Conservation (phyloP, 805 yeast species). For the Yueomyces sinensis region DNA sequence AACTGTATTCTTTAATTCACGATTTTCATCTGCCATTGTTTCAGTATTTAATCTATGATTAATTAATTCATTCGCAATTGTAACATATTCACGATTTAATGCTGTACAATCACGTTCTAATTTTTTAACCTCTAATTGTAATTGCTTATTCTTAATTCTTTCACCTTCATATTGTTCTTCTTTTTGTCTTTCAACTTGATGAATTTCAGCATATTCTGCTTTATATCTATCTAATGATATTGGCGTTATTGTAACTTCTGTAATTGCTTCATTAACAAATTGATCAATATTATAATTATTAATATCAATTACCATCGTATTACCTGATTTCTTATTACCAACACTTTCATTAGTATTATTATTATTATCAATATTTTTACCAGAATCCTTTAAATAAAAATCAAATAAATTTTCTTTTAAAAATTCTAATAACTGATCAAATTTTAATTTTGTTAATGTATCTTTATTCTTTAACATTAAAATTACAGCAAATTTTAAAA, state of each 20-base stretch:
- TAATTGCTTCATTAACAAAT: slow-evolving; percentile 66
- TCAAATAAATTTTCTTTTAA: slow-evolving; percentile 72
- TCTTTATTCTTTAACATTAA: slow-evolving; percentile 59
- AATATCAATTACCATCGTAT: slow-evolving; percentile 7
- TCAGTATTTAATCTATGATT: slow-evolving; percentile 65
- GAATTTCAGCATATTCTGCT: slow-evolving; percentile 65
- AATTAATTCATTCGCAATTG: slow-evolving; percentile 78
- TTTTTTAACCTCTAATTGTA: slow-evolving; percentile 59
- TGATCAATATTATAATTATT: slow-evolving; percentile 50
- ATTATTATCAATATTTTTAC: slow-evolving; percentile 11
- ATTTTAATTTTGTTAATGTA: slow-evolving; percentile 43
- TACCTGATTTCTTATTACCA: slow-evolving; percentile 1
- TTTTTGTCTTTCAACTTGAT: slow-evolving; percentile 50
- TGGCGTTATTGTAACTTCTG: slow-evolving; percentile 55
- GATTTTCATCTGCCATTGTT: slow-evolving; percentile 61
- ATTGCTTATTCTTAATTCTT: slow-evolving; percentile 52
- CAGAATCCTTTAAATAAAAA: slow-evolving; percentile 36
- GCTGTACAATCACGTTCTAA: slow-evolving; percentile 57
- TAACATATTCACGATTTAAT: slow-evolving; percentile 72
- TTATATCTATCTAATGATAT: slow-evolving; percentile 55
- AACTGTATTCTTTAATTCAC: slow-evolving; percentile 38
- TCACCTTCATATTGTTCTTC: slow-evolving; percentile 51
- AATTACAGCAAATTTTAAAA: slow-evolving; percentile 73
- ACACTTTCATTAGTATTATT: slow-evolving; percentile 2
- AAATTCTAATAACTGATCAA: slow-evolving; percentile 66